Evolutionary conservation across 2,329 filamentous ascomycete genomes (phyloP), one percentile per base, ranked within the genome.

Genomic region (Xylariaceae sp.): DNA sequence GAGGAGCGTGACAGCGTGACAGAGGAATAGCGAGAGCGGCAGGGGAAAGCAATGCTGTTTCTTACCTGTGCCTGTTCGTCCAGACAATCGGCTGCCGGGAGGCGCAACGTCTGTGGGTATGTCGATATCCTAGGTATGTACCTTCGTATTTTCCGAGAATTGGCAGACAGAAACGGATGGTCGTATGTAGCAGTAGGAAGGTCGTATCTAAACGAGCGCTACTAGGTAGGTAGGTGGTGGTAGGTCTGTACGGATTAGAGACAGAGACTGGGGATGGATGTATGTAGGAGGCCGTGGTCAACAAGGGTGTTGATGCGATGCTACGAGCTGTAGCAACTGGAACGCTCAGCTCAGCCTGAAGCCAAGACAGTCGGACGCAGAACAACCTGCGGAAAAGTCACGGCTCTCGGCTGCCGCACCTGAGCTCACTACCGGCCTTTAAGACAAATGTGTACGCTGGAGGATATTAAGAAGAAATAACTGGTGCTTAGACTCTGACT

Each of bases 301-400:
- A 51, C 18, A 23, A 53, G 15, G n/a, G 8, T 41, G 18, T 4
- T 9, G 18, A 39, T 30, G 54, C 47, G 35, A 51, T 51, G 47
- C 18, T 51, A 37, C 47, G 17, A 51, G 44, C 44, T 56, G 54
- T 30, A 30, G 23, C 44, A 51, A 57, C 35, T 18, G 17, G 17
- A 49, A 41, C 53, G 55, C 51, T 56, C 56, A 61, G 56, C 56
- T 53, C 53, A 61, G 59, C 47, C 44, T 56, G 17, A 41, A 39
- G 41, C 41, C 41, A 45, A 45, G 41, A 45, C 41, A 45, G 41
- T 45, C 41, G 41, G 41, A 45, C 41, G 13, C 41, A 45, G 41
- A 45, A 45, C 41, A n/a, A 45, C 11, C 11, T 6, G 5, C 13
- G 10, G 41, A 3, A 45, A 13, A 41, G 13, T 10, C 13, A 45